Conservation (phyloP, 2,329 filamentous ascomycete species). For the Exophiala calicioides region DNA sequence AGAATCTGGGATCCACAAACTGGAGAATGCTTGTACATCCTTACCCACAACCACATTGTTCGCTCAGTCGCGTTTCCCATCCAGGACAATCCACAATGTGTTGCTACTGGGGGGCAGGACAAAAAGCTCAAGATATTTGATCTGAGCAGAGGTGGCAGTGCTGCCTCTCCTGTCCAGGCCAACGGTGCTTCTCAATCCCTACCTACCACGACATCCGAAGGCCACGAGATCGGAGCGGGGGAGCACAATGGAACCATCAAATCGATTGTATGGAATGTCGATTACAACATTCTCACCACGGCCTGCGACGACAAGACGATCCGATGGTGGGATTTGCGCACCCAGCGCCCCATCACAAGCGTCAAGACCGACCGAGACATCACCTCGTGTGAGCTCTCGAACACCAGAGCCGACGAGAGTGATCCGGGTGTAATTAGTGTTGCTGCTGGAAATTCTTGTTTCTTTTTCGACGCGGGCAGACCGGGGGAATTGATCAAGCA, state of each 20-base stretch:
- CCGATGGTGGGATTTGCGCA: constrained; percentile 89
- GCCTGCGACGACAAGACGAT: constrained; percentile 88
- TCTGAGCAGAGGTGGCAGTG: constrained; percentile 56
- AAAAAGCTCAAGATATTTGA: constrained; percentile 97
- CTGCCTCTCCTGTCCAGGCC: constrained; percentile 38
- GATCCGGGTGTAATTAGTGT: constrained; percentile 78
- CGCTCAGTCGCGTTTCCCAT: constrained; percentile 87
- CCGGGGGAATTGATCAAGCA: constrained; percentile 75
- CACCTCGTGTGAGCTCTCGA: constrained; percentile 86
- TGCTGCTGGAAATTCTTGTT: constrained; percentile 89
- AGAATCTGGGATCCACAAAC: constrained; percentile 98
- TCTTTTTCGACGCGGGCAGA: constrained; percentile 79
- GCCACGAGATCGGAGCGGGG: constrained; percentile 77
- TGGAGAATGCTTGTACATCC: constrained; percentile 81
- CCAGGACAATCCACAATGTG: constrained; percentile 72
- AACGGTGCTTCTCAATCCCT: constrained; percentile 40
- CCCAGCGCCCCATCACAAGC: constrained; percentile 71
- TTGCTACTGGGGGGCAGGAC: constrained; percentile 92
- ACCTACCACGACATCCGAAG: constrained; percentile 40
- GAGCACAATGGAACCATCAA: constrained; percentile 89
- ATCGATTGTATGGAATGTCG: constrained; percentile 89
- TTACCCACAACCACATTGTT: constrained; percentile 93
- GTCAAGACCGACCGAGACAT: constrained; percentile 80
- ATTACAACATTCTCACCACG: constrained; percentile 85
- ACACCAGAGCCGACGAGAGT: constrained; percentile 62